Evolutionary conservation across 208 protist genomes (phyloP), one percentile per base, ranked within the genome.

Genomic region (Wallacemonas sp.): DNA sequence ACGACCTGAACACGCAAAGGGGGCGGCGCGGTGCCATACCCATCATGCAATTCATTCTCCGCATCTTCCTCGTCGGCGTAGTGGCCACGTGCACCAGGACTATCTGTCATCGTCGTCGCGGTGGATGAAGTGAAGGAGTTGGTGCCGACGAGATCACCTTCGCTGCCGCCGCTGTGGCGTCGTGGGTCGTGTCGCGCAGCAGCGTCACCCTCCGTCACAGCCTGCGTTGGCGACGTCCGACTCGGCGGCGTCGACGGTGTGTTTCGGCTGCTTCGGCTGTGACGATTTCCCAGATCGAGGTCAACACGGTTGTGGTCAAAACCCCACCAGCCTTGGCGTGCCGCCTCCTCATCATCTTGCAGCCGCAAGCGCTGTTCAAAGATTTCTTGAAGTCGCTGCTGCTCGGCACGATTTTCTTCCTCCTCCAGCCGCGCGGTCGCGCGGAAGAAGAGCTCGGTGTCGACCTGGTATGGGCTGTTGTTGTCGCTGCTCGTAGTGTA

Each of bases 401-500:
- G 51, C 30, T 58, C n/a, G 8, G 33, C 12, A n/a, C 34, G 51
- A 4, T 14, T 24, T 21, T 58, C 51, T 19, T 58, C 51, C 51
- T 58, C 51, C n/a, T 58, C 51, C 30, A 58, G 28, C 14, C 51
- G 51, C 14, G 51, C 51, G n/a, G 33, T 58, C 28, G 51, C 51
- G 51, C 51, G 51, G 0, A 58, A 21, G 51, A 42, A 58, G 30
- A 58, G 51, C 24, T 58, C 51, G 14, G 24, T 12, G 9, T 58
- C 51, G 26, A 9, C 30, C 51, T 39, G 51, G 2, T 6, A 1
- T n/a, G 51, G 51, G 51, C 51, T 58, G 51, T 58, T 39, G 12
- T 8, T 58, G 51, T 21, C 41, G 51, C 51, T 58, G 51, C 30
- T 38, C 51, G 51, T 58, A 6, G 51, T 58, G 51, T 58, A 58